Evolutionary conservation across 2,329 filamentous ascomycete genomes (phyloP).

Genomic region (Pseudogymnoascus sp.): DNA sequence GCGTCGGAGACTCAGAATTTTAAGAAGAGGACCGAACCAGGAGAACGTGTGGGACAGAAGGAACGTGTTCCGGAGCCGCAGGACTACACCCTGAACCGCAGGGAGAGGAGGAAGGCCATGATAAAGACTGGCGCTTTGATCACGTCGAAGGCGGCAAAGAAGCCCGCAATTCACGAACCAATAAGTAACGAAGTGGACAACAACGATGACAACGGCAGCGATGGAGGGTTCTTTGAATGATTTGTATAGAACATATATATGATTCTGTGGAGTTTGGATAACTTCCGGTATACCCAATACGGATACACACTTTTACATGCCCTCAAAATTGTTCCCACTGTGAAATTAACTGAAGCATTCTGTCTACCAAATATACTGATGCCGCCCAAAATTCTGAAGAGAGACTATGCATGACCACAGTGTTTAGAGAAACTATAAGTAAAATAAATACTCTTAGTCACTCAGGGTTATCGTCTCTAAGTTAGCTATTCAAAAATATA

Average conservation of each 20-base stretch:
- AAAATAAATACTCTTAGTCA: background rate
- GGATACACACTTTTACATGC: background rate
- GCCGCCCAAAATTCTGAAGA: background rate
- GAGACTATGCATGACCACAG: background rate
- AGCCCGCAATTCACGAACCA: slow-evolving; percentile 14
- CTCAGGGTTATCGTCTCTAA: background rate
- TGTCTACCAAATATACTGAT: background rate
- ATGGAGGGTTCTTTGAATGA: slow-evolving; percentile 50
- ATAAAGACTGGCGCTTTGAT: slow-evolving; percentile 18
- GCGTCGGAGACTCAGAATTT: slow-evolving; percentile 1
- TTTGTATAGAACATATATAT: slow-evolving; percentile 17
- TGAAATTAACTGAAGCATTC: background rate
- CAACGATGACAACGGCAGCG: slow-evolving; percentile 39
- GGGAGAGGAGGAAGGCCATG: slow-evolving; percentile 27
- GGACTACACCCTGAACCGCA: slow-evolving; percentile 15
- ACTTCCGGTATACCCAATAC: background rate
- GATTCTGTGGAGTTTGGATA: slow-evolving; percentile 6
- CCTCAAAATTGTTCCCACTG: background rate
- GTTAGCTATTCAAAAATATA: background rate
- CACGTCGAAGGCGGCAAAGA: slow-evolving; percentile 21
- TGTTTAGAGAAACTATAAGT: background rate
- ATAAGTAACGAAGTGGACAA: slow-evolving; percentile 15
- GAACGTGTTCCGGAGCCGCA: slow-evolving; percentile 11
- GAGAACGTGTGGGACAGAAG: slow-evolving; percentile 12
- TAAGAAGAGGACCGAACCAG: background rate